Evolutionary conservation across 768 basidiomycete genomes (phyloP).

Genomic region (Cystobasidiopsis lactophilus): DNA sequence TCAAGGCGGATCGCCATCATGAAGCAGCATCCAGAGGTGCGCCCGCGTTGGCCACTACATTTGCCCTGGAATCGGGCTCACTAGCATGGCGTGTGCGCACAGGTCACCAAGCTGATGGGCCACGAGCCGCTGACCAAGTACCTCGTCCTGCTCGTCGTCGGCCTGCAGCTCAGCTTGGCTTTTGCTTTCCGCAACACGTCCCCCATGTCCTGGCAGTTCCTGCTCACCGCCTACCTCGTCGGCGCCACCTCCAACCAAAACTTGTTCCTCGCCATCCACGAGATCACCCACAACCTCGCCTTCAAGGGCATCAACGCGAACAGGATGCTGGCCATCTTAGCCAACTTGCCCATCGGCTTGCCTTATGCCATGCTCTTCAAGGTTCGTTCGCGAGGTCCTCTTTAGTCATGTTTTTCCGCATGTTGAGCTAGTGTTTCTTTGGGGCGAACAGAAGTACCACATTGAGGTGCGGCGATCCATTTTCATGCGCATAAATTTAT

Average conservation of each 20-base stretch:
- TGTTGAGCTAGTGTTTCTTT: no score
- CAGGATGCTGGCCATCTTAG: conserved; percentile 67
- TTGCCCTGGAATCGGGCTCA: not conserved
- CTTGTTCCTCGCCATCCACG: conserved; percentile 90
- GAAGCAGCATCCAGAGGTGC: conserved; percentile 78
- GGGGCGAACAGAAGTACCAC: conserved; percentile 49
- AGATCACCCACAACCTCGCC: conserved; percentile 93
- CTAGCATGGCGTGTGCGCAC: not conserved
- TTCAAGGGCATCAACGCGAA: conserved; percentile 64
- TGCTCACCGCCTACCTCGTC: conserved; percentile 56
- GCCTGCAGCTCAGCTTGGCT: conserved; percentile 47
- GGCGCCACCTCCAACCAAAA: conserved; percentile 97
- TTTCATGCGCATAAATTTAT: no score
- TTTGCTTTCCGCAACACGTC: conserved; percentile 43
- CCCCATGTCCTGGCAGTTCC: conserved; percentile 47
- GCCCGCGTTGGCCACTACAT: conserved; percentile 11
- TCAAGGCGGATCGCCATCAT: conserved; percentile 66
- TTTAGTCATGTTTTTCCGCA: no score
- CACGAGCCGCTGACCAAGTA: conserved; percentile 79
- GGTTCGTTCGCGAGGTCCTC: no score
- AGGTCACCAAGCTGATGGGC: conserved; percentile 95
- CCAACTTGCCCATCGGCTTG: conserved; percentile 80
- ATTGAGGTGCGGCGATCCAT: conserved; percentile 42
- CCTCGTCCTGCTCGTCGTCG: conserved; percentile 59
- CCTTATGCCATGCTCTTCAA: conserved; percentile 95